phyloP scores from a whole-genome alignment of 345 rosid species.

The Diplotaxis tenuifolia region DNA sequence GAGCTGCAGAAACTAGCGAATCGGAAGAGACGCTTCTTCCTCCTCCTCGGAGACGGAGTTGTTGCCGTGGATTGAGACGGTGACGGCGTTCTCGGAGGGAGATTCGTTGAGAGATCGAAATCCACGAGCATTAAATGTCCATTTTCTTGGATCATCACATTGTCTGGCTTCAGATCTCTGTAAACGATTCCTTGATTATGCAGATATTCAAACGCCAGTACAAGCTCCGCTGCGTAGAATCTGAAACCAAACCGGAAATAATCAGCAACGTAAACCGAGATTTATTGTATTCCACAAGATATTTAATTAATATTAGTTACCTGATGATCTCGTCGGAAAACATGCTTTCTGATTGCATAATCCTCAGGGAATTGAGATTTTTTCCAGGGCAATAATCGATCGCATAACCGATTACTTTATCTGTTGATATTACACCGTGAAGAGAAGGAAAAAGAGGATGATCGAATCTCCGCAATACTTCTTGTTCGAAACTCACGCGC shows the following conservation, averaged over 20 bases:
- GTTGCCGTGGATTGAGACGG: slow-evolving; percentile 6
- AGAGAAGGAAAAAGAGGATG: slow-evolving; percentile 81
- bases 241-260: slow-evolving; percentile 35
- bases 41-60: background rate
- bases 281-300: background rate
- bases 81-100: slow-evolving; percentile 43
- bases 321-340: slow-evolving; percentile 71
- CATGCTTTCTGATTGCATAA: slow-evolving; percentile 71
- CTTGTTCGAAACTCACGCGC: slow-evolving; percentile 67
- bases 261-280: background rate
- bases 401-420: slow-evolving; percentile 71
- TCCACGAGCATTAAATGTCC: slow-evolving; percentile 95
- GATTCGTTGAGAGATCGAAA: slow-evolving; percentile 84
- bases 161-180: slow-evolving; percentile 88
- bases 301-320: slow-evolving; percentile 24
- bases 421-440: slow-evolving; percentile 63
- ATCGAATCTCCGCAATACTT: slow-evolving; percentile 52
- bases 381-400: slow-evolving; percentile 90
- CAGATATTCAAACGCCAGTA: slow-evolving; percentile 71
- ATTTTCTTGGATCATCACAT: slow-evolving; percentile 72
- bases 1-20: slow-evolving; percentile 43
- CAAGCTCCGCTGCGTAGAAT: slow-evolving; percentile 90
- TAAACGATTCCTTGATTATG: slow-evolving; percentile 71
- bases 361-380: slow-evolving; percentile 54
- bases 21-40: slow-evolving; percentile 26